These are phyloP conservation scores for Nicotiana obtusifolia DNA, from an alignment of 257 asterid species.

Conservation along the genomic window DNA sequence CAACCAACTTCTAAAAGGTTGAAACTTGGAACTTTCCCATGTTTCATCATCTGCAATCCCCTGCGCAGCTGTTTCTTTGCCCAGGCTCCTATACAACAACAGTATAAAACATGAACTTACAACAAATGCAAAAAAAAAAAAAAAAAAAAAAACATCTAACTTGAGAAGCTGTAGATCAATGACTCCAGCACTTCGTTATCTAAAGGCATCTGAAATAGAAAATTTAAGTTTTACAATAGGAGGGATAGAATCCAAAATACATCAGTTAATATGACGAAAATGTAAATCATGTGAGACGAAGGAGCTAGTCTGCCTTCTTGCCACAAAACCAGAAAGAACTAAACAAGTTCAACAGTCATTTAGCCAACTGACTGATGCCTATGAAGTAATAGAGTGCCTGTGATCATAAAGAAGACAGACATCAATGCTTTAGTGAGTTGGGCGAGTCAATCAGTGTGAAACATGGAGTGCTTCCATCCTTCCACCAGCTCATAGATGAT, in stretches of 20 bases:
- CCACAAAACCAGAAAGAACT: background rate
- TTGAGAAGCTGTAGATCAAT: background rate
- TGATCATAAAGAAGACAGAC: background rate
- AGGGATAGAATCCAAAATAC: background rate
- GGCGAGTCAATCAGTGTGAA: conserved; percentile 42
- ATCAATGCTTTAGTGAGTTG: conserved; percentile 9
- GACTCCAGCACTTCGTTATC: background rate
- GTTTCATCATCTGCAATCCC: background rate
- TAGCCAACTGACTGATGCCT: background rate
- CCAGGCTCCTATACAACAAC: background rate
- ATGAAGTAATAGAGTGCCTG: background rate
- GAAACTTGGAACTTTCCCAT: background rate
- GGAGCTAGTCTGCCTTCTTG: conserved; percentile 4
- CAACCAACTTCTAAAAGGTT: background rate
- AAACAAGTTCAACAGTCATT: conserved; percentile 4
- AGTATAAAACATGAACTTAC: background rate
- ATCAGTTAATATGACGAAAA: background rate
- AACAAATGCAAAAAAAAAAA: background rate
- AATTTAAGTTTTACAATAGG: background rate
- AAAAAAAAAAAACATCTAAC: background rate
- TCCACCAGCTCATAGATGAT: conserved; percentile 46
- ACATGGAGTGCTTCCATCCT: conserved; percentile 30
- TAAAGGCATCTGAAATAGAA: background rate
- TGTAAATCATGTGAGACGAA: background rate
- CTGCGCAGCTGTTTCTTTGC: background rate